Base-by-base conservation (phyloP, 164 flowering plant species). In the Dillenia turbinata region DNA sequence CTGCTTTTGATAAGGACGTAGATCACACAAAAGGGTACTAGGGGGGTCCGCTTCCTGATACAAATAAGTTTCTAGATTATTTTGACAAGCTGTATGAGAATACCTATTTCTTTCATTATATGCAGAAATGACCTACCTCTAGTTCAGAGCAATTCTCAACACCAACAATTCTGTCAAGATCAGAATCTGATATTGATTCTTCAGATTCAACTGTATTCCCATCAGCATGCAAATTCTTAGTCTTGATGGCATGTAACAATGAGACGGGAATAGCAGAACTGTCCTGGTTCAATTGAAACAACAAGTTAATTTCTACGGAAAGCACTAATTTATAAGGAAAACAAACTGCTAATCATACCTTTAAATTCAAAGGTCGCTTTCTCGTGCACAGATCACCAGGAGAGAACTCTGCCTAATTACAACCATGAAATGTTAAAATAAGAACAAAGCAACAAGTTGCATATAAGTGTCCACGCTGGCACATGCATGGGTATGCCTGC, bases 1-100 rank as follows among this genome's bases (percentile, higher is more conserved):
- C 81, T 94, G 97, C 74, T 85, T 94, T 73, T 94, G 99, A 71
- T 94, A 94, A 9, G 94, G 90, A 7, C 96, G 88, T 50, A 94
- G 84, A 57, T 86, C 87, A 76, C 99, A 94, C 52, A 62, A 86
- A 57, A 94, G 84, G 44, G 86, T 75, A 66, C 75, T 69, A 9
- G 96, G 96, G 9, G 99, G 89, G 15, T 89, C 94, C 92, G 84
- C 82, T 80, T 94, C 99, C 99, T 94, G 70, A 60, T 71, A 16
- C 19, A 61, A 4, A 33, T 52, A 24, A 57, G 3, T 57, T 59
- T 16, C 13, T 54, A 62, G 11, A 47, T 54, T 44, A 11, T 44
- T 49, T 40, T 45, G 48, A 46, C 13, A 9, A 12, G 26, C 59
- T 53, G 40, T 43, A 49, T 26, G 26, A 50, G 62, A 13, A 44